Base-by-base conservation (phyloP, 1,284 basidiomycete species). In the Sanghuangporus baumii region DNA sequence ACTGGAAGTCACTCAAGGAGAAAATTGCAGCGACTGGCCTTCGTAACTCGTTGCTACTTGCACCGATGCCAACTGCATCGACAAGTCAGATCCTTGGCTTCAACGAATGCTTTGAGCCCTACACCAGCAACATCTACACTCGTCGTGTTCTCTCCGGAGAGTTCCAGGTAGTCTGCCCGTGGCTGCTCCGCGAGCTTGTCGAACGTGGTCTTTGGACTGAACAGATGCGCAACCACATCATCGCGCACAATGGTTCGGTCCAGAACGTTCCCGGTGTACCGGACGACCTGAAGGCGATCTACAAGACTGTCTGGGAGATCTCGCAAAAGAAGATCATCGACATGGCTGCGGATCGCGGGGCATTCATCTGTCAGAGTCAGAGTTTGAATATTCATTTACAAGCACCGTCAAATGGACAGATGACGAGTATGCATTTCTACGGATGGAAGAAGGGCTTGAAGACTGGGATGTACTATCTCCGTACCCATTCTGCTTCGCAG, bases 241-340 rank as follows among this genome's bases (percentile, higher is more conserved):
- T 99, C 69, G 97, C 97, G 7, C 91, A 97, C 78, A 91, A 95
- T 71, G 96, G 95, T 50, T 98, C 96, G 12, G 84, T 99, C 61
- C 96, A 98, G 74, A 93, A 89, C 74, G 94, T 96, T 70, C 84
- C 89, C 46, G 81, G 73, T 61, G 94, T 98, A 68, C 95, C 95
- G 1, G 88, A 87, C 66, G 87, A 96, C 66, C 81, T 96, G 77
- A 97, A 98, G 81, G 90, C 91, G 5, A 94, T 98, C 75, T 98
- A 97, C 85, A 97, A 96, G 81, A 98, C 96, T 9, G 95, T 98
- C 55, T 99, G 97, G 97, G 97, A 99, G 81, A 97, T 99, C 75
- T 91, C 87, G 63, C 97, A 99, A 81, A 98, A 98, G 89, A 94
- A 93, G 70, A 89, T 99, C 69, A 89, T 99, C 65, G 97, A 99